A percentile compares a stretch with the other conserved stretches of the same genome.
Conservation (phyloP, 2,329 filamentous ascomycete species). For the Fusarium sp. region DNA sequence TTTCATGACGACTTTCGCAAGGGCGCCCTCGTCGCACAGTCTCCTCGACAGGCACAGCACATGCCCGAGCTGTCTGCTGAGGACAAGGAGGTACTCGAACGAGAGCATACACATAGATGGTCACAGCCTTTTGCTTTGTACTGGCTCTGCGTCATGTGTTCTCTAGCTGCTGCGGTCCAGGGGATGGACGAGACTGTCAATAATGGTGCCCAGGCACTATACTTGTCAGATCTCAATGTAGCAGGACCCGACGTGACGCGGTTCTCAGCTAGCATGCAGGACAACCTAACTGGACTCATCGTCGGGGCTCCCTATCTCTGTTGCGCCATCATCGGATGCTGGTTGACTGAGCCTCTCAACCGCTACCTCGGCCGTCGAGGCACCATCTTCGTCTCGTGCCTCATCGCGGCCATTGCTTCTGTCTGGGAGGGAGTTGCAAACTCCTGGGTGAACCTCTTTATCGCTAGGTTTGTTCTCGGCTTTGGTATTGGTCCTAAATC, state of each 20-base stretch:
- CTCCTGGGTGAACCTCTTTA: constrained; percentile 3
- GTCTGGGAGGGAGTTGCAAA: neutral
- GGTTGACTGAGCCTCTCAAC: constrained; percentile 2
- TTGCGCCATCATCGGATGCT: constrained; percentile 4
- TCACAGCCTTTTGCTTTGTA: constrained; percentile 45
- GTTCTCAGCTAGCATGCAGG: neutral
- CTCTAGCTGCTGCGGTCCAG: neutral
- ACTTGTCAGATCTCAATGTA: neutral
- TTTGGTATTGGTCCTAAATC: neutral
- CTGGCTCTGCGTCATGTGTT: constrained; percentile 45
- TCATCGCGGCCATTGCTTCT: neutral
- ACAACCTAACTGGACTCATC: constrained; percentile 1
- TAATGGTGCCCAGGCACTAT: neutral
- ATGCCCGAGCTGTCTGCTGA: constrained; percentile 38
- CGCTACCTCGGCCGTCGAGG: neutral
- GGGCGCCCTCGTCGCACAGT: constrained; percentile 59
- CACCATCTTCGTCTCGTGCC: neutral
- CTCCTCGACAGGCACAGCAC: constrained; percentile 46
- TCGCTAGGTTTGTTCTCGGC: neutral
- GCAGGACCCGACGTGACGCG: neutral
- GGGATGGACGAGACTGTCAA: constrained; percentile 5
- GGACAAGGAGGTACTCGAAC: constrained; percentile 41
- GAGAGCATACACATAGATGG: constrained; percentile 44
- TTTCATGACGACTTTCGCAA: constrained; percentile 56
- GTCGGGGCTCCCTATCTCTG: constrained; percentile 1